Evolutionary conservation across 2,329 filamentous ascomycete species (phyloP), one percentile per base, ranked within the genome.

Genomic region (Orbilia quercus): DNA sequence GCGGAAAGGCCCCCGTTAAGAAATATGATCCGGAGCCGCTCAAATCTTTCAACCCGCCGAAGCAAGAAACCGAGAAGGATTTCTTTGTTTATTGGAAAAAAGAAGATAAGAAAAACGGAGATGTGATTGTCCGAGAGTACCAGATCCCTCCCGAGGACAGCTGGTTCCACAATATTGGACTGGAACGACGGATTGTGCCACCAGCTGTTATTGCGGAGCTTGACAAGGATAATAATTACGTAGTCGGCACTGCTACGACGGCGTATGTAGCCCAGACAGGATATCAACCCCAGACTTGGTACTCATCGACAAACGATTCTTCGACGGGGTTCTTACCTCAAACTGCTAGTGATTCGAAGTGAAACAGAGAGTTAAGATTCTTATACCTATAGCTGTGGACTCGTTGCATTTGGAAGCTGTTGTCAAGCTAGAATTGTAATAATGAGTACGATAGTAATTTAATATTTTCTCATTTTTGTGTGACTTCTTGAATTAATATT

Each of bases 211-310:
- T 51, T 2, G 22, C 14, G 22, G 47, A 51, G 22, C 16, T 51
- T 7, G 47, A 51, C 16, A 34, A 31, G 20, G 47, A 34, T 7
- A 51, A 51, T n/a, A 31, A 51, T 7, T 51, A 51, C 14, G 28
- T 16, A 3, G 36, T 5, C n/a, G 14, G n/a, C n/a, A 12, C 12
- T 12, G 36, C 6, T 40, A 4, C 5, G 9, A 14, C 31, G 31
- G 14, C 75, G 81, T 38, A 76, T 80, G 36, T 40, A 12, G 4
- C 9, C 4, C 36, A 40, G 12, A 40, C 12, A 7, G 36, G 36
- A 16, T 40, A 14, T 12, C 36, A 40, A 12, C 36, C 36, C 14
- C 3, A 3, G 36, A 14, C 36, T 12, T 40, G 36, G 36, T 40
- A 40, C n/a, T 40, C 36, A n/a, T n/a, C n/a, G n/a, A n/a, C n/a